A percentile compares a stretch with the other conserved stretches of the same genome.
phyloP scores from a whole-genome alignment of 208 protist genomes.

The Trypanosoma scelopori region DNA sequence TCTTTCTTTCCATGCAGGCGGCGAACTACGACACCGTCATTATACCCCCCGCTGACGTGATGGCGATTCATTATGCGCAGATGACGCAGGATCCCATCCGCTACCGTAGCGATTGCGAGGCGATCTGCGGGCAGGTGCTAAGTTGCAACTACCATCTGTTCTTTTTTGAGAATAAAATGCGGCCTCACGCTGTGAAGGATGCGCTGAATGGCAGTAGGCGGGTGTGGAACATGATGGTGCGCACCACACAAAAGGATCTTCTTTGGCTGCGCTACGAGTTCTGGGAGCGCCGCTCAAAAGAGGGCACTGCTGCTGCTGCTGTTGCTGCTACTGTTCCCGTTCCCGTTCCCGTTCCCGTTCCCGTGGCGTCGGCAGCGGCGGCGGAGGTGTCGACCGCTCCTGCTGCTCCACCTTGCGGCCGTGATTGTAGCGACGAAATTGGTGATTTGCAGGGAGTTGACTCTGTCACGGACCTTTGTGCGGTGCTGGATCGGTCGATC shows the following conservation, averaged over 20 bases:
- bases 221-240: slow-evolving; percentile 89
- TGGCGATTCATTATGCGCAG: slow-evolving; percentile 84
- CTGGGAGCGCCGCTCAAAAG: slow-evolving; percentile 58
- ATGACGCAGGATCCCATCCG: slow-evolving; percentile 60
- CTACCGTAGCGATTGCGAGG: slow-evolving; percentile 86
- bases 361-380: too few species aligned
- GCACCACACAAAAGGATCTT: slow-evolving; percentile 69
- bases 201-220: slow-evolving; percentile 58
- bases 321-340: background rate
- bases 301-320: background rate
- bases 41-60: slow-evolving; percentile 86
- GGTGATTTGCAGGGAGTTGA: slow-evolving; percentile 40
- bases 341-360: too few species aligned
- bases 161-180: slow-evolving; percentile 58
- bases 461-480: slow-evolving; percentile 59
- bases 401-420: slow-evolving; percentile 7
- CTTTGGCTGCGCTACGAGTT: slow-evolving; percentile 87
- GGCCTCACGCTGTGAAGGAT: slow-evolving; percentile 53
- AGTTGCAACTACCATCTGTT: slow-evolving; percentile 88
- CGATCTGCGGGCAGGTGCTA: slow-evolving; percentile 77
- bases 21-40: slow-evolving; percentile 87
- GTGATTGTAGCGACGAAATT: background rate
- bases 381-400: background rate
- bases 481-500: slow-evolving; percentile 75
- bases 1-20: slow-evolving; percentile 87